phyloP scores from a whole-genome alignment of 129 eudicot species.

The Sambucus nigra region DNA sequence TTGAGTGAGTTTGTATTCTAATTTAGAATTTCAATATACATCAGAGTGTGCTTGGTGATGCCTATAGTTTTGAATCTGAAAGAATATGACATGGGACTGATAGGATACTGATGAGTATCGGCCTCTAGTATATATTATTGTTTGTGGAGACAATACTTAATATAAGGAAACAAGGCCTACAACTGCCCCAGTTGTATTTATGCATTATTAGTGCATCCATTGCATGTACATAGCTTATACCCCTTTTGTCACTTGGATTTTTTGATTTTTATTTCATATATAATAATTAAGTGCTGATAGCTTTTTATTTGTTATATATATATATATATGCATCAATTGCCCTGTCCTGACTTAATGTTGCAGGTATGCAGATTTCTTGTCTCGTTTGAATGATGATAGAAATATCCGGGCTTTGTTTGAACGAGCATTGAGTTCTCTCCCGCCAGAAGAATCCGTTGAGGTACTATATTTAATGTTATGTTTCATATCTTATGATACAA shows the following conservation, averaged over 20 bases:
- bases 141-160: no score
- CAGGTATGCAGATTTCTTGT: slow-evolving; percentile 94
- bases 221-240: no score
- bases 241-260: no score
- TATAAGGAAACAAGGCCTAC: no score
- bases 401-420: slow-evolving; percentile 97
- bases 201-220: no score
- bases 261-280: no score
- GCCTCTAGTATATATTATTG: no score
- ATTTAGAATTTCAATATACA: neutral
- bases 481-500: no score
- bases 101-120: neutral
- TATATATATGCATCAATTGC: neutral
- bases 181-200: no score
- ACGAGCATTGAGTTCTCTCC: slow-evolving; percentile 87
- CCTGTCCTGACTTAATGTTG: slow-evolving; percentile 18
- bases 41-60: neutral
- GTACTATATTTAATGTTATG: slow-evolving; percentile 23
- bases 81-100: neutral
- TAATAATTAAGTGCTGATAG: no score
- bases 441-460: slow-evolving; percentile 92
- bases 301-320: neutral
- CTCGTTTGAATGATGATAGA: slow-evolving; percentile 90
- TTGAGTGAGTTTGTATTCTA: slow-evolving; percentile 56
- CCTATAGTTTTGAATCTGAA: neutral